Conservation (phyloP, 768 basidiomycete genomes). For the Gloeostereum incarnatum region DNA sequence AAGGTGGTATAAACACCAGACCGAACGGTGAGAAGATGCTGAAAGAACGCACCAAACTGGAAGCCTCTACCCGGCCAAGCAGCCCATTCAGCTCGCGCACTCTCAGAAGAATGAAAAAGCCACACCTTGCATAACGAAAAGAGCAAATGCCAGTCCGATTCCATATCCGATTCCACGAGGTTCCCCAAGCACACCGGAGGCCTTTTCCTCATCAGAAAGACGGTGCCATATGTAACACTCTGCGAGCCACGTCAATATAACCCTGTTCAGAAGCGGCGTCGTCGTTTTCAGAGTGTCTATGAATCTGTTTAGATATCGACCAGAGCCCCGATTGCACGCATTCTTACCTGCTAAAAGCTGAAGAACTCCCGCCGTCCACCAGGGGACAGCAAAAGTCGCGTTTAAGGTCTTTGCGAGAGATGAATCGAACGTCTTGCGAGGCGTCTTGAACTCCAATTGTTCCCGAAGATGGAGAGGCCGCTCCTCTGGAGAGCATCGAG, state of each 20-base stretch:
- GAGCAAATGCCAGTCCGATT: slow-evolving; percentile 46
- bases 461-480: slow-evolving; percentile 25
- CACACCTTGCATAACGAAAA: slow-evolving; percentile 55
- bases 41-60: slow-evolving; percentile 30
- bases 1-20: background rate
- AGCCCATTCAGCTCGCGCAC: background rate
- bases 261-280: slow-evolving; percentile 48
- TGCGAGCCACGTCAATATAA: slow-evolving; percentile 49
- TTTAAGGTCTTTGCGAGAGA: slow-evolving; percentile 41
- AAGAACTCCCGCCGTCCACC: slow-evolving; percentile 38
- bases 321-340: background rate
- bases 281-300: slow-evolving; percentile 40
- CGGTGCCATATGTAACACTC: slow-evolving; percentile 34
- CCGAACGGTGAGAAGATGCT: background rate
- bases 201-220: slow-evolving; percentile 25
- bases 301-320: background rate
- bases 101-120: background rate
- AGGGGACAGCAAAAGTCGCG: slow-evolving; percentile 33
- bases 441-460: slow-evolving; percentile 1
- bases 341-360: slow-evolving; percentile 31
- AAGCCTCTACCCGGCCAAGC: slow-evolving; percentile 26
- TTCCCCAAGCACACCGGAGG: slow-evolving; percentile 18
- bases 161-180: slow-evolving; percentile 52
- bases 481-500: slow-evolving; percentile 38
- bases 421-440: slow-evolving; percentile 22